phyloP scores from a whole-genome alignment of 495 filamentous ascomycete genomes.

The Xylaria palmicola region DNA sequence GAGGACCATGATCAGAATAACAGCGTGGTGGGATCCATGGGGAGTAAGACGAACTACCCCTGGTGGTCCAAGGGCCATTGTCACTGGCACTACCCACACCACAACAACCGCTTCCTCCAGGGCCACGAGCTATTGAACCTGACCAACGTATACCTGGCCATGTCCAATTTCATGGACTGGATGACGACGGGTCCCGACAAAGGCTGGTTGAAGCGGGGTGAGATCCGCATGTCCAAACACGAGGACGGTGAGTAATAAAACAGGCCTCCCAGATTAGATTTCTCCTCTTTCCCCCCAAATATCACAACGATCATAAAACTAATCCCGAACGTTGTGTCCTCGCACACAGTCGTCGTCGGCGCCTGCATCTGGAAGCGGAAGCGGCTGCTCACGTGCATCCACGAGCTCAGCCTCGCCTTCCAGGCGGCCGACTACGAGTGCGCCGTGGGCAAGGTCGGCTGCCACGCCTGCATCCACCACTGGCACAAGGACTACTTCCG shows the following conservation, averaged over 20 bases:
- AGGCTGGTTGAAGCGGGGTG: not conserved
- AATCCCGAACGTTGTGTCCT: no score
- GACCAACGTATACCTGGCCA: not conserved
- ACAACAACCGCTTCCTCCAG: not conserved
- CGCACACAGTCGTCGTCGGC: conserved; percentile 5
- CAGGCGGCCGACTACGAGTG: not conserved
- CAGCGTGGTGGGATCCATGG: no score
- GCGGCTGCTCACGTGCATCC: not conserved
- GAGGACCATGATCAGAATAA: no score
- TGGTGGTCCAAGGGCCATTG: no score
- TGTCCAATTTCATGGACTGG: not conserved
- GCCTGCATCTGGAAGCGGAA: not conserved
- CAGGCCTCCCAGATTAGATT: no score
- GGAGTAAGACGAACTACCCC: no score
- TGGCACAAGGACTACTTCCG: conserved; percentile 9
- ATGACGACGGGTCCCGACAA: not conserved
- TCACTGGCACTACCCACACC: not conserved
- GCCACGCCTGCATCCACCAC: not conserved
- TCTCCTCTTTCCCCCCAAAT: no score
- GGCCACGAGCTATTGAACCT: not conserved
- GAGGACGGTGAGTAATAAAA: no score
- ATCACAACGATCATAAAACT: no score
- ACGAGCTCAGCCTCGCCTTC: conserved; percentile 2
- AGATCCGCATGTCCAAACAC: not conserved
- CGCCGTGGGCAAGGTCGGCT: not conserved